phyloP scores from a whole-genome alignment of 768 basidiomycete genomes.

The Collybia nuda region DNA sequence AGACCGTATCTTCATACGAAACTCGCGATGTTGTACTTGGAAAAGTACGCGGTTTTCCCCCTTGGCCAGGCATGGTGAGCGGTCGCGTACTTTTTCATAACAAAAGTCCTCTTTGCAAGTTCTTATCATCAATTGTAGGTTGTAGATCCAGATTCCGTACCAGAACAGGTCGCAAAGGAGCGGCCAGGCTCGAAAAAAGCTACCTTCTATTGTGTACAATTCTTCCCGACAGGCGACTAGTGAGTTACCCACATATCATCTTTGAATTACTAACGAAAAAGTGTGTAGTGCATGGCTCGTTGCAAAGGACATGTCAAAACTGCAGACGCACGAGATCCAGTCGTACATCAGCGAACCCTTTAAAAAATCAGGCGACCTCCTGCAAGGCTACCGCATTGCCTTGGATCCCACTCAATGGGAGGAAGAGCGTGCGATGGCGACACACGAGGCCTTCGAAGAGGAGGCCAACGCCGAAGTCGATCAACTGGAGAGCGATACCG shows the following conservation, averaged over 20 bases:
- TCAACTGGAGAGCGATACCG: constrained; percentile 58
- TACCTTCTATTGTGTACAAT: constrained; percentile 67
- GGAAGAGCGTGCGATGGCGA: constrained; percentile 23
- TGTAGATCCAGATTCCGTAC: constrained; percentile 70
- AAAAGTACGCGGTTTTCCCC: constrained; percentile 91
- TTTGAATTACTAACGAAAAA: no score
- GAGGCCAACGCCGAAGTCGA: constrained; percentile 22
- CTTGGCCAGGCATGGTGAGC: constrained; percentile 95
- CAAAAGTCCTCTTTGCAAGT: no score
- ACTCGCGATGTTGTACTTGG: constrained; percentile 86
- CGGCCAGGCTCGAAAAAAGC: constrained; percentile 75
- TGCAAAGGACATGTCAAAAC: constrained; percentile 76
- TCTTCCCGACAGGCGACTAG: constrained; percentile 96
- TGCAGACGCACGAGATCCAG: constrained; percentile 80
- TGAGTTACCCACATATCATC: no score
- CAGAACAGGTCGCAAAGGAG: constrained; percentile 60
- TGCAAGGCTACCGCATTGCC: constrained; percentile 72
- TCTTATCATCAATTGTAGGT: constrained; percentile 59
- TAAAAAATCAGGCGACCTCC: constrained; percentile 77
- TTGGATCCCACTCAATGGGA: constrained; percentile 65
- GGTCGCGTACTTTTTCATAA: constrained; percentile 6
- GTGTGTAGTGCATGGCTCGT: constrained; percentile 81
- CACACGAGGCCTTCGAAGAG: constrained; percentile 11
- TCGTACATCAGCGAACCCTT: constrained; percentile 75
- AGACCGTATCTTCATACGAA: constrained; percentile 53